Evolutionary conservation across 306 rosid species (phyloP), one percentile per base, ranked within the genome.

Genomic region (Lagenaria siceraria): DNA sequence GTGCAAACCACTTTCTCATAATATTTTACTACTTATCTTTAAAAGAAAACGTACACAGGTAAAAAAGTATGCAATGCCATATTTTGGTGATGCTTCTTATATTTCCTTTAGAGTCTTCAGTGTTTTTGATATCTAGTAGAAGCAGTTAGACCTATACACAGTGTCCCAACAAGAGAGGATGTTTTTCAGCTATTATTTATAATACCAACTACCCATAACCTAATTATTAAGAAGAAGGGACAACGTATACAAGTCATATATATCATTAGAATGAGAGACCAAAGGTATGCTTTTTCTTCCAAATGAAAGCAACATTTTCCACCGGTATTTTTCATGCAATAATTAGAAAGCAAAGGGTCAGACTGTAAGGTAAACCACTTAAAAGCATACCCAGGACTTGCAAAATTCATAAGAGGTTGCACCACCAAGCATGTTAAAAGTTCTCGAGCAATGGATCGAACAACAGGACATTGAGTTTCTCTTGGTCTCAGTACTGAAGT

Each of bases 321-420:
- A 22, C 55, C 2, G 4, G 6, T 52, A 42, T 33, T 74, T 27
- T 25, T 27, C 77, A 53, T 29, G 48, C 58, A 73, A 52, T 14
- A 72, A 43, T 25, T 31, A 11, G 65, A 74, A 74, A 36, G 33
- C 54, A 33, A 75, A 55, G 12, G 54, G 33, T 55, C 19, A 27
- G 49, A 68, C 79, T 43, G 42, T 49, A 77, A 48, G 56, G 77
- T 43, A 71, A 76, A 42, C 29, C 83, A 79, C 56, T 78, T 59
- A 84, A 74, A 80, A 84, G 82, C 96, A 69, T 92, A 96, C 99
- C 93, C 96, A 74, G 99, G 99, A 84, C 94, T 87, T 38, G 98
- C 98, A 25, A 92, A 88, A 84, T 87, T 85, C 89, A 96, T 86
- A 83, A 96, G 79, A 76, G 99, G 98, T 81, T 92, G 98, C 78